These are phyloP conservation scores for Kodamaea kaohsiungensis DNA, from an alignment of 805 yeast genomes.

Conservation along the genomic window DNA sequence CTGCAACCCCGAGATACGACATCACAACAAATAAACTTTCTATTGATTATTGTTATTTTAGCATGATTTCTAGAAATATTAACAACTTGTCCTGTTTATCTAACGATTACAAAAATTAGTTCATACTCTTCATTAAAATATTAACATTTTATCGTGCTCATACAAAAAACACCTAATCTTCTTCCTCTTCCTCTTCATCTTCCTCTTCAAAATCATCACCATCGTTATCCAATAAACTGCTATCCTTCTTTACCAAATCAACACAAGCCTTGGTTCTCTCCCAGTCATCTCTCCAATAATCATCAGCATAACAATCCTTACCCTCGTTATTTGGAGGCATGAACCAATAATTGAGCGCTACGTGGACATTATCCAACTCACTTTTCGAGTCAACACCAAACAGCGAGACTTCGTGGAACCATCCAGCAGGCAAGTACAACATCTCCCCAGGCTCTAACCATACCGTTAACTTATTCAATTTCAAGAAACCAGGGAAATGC, in stretches of 20 bases:
- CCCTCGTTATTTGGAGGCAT: constrained; percentile 54
- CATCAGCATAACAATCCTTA: constrained; percentile 41
- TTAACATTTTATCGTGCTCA: neutral
- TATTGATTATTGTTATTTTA: too few relatives aligned
- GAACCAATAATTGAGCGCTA: constrained; percentile 76
- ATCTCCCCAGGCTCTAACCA: constrained; percentile 62
- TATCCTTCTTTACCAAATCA: constrained; percentile 15
- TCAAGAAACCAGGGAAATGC: constrained; percentile 51
- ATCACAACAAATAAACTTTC: too few relatives aligned
- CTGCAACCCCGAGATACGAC: too few relatives aligned
- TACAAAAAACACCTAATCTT: neutral
- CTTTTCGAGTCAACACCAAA: constrained; percentile 38
- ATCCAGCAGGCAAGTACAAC: constrained; percentile 73
- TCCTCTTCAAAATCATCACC: neutral
- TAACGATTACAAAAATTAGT: too few relatives aligned
- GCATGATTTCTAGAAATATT: too few relatives aligned
- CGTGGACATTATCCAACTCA: constrained; percentile 39
- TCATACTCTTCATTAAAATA: too few relatives aligned
- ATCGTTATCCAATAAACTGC: neutral
- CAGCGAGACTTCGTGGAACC: constrained; percentile 82
- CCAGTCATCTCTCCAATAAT: constrained; percentile 57
- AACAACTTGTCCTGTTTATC: too few relatives aligned
- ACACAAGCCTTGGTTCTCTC: constrained; percentile 36
- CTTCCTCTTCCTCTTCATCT: neutral
- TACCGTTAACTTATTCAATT: constrained; percentile 44